Evolutionary conservation across 78 protist species (phyloP).

Genomic region (slime mould (Dictyostelium discoideum)): dicty_2.7 NC_007090.3:3469501-3470000

Average conservation of each 20-base stretch:
- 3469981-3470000: not conserved
- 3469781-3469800: not conserved
- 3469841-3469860: not conserved
- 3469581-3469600: not conserved
- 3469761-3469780: not conserved
- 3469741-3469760: not conserved
- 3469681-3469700: not conserved
- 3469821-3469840: not conserved
- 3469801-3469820: not conserved
- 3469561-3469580: not conserved
- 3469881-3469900: not conserved
- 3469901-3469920: not conserved
- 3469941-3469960: not conserved
- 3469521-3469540: not conserved
- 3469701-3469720: not conserved
- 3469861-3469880: not conserved
- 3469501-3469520: not conserved
- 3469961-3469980: not conserved
- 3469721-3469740: not conserved
- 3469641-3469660: not conserved
- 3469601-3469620: not conserved
- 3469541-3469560: not conserved
- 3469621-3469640: not conserved
- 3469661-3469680: not conserved
- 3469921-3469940: not conserved